A percentile compares a stretch with the other conserved stretches of the same genome.
Evolutionary conservation across 106 monocot species (phyloP).

Genomic region (Allium sativum): DNA sequence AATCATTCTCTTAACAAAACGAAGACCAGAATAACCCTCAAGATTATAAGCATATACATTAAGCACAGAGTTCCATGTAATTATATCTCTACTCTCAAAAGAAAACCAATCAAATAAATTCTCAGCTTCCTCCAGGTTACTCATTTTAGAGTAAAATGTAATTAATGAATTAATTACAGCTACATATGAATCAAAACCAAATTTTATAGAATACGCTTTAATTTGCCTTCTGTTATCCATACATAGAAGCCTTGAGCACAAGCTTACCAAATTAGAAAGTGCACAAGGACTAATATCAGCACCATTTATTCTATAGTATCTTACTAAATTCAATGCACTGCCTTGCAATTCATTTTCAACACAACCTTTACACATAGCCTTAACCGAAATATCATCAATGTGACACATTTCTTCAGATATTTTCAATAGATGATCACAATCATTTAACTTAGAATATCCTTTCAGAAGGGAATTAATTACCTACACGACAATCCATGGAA

Average conservation of each 20-base stretch:
- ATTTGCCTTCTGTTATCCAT: constrained; percentile 15
- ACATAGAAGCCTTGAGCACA: constrained; percentile 6
- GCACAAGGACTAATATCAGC: constrained; percentile 11
- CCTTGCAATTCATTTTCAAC: constrained; percentile 8
- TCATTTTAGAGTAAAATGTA: constrained; percentile 18
- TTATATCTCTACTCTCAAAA: constrained; percentile 14
- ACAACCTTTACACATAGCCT: constrained; percentile 25
- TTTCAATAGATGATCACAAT: constrained; percentile 12
- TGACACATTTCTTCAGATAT: constrained; percentile 10
- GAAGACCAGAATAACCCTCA: constrained; percentile 23
- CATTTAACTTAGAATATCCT: constrained; percentile 12
- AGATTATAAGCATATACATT: constrained; percentile 26
- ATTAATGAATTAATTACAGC: constrained; percentile 34
- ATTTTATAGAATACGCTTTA: constrained; percentile 20
- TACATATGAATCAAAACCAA: constrained; percentile 18
- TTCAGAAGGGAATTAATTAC: constrained; percentile 33
- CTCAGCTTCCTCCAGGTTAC: constrained; percentile 17
- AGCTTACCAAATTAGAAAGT: constrained; percentile 20
- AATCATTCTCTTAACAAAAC: constrained; percentile 20
- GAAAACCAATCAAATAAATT: constrained; percentile 17
- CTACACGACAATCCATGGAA: constrained; percentile 17
- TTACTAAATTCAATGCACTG: constrained; percentile 18
- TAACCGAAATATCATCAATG: constrained; percentile 21
- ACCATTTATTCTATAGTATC: neutral
- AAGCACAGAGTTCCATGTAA: constrained; percentile 41